phyloP scores from a whole-genome alignment of 2,329 filamentous ascomycete species.

The Tolypocladium guangdongense region DNA sequence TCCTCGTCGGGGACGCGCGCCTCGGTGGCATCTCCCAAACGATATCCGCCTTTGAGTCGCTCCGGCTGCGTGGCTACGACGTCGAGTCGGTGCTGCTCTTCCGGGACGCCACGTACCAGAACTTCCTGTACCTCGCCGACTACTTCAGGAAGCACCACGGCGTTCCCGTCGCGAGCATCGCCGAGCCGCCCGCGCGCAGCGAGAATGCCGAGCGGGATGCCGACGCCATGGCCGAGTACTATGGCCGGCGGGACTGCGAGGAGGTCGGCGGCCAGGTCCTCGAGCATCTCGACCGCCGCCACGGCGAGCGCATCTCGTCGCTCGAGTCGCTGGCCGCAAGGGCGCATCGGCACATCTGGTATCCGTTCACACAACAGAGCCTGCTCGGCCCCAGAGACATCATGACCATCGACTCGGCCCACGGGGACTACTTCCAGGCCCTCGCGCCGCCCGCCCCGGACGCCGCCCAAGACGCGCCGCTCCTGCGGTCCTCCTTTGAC shows the following conservation, averaged over 20 bases:
- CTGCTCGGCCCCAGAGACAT: slow-evolving; percentile 51
- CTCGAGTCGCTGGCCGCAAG: slow-evolving; percentile 50
- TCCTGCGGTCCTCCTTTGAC: slow-evolving; percentile 54
- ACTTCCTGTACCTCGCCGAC: slow-evolving; percentile 53
- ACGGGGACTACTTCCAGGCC: slow-evolving; percentile 69
- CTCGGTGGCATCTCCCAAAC: slow-evolving; percentile 74
- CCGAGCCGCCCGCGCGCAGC: slow-evolving; percentile 43
- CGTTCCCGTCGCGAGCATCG: slow-evolving; percentile 46
- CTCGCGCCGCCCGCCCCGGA: slow-evolving; percentile 1
- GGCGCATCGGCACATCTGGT: slow-evolving; percentile 64
- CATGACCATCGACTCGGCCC: slow-evolving; percentile 67
- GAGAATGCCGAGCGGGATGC: slow-evolving; percentile 34
- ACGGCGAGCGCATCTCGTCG: slow-evolving; percentile 42
- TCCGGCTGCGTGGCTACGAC: slow-evolving; percentile 69
- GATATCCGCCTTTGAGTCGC: slow-evolving; percentile 69
- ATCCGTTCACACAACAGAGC: slow-evolving; percentile 76
- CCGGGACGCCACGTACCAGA: slow-evolving; percentile 52
- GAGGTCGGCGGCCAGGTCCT: slow-evolving; percentile 34
- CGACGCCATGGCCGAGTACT: slow-evolving; percentile 53
- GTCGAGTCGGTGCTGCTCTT: slow-evolving; percentile 62
- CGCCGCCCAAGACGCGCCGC: background rate
- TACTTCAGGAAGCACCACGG: slow-evolving; percentile 53
- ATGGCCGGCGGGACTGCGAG: slow-evolving; percentile 33
- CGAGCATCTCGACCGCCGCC: slow-evolving; percentile 37
- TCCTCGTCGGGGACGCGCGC: slow-evolving; percentile 64